Conservation (phyloP, 129 eudicot species). For the Flaveria brownii region DNA sequence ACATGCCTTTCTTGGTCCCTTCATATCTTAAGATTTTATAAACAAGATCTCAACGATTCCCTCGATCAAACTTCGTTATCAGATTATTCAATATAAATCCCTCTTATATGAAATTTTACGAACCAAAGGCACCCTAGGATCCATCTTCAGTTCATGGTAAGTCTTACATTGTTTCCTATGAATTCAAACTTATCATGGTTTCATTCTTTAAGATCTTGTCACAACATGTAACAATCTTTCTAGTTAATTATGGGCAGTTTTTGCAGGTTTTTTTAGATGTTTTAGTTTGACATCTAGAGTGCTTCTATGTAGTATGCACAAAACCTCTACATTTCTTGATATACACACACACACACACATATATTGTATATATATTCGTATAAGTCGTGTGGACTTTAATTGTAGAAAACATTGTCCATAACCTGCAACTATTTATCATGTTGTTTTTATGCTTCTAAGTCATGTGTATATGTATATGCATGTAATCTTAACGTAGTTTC, state of each 20-base stretch:
- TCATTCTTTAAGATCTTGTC: conserved; percentile 22
- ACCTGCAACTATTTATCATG: conserved; percentile 19
- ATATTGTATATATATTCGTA: neutral
- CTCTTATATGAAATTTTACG: neutral
- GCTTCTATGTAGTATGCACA: conserved; percentile 10
- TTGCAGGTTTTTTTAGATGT: neutral
- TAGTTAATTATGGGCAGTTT: conserved; percentile 19
- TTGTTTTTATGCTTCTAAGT: conserved; percentile 8
- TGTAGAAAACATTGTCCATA: conserved; percentile 23
- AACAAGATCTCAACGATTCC: conserved; percentile 8
- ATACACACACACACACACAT: neutral
- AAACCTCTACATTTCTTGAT: conserved; percentile 14
- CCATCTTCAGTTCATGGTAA: conserved; percentile 30
- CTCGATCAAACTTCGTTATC: conserved; percentile 12
- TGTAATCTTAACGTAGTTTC: neutral
- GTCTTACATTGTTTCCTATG: conserved; percentile 14
- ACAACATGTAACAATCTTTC: neutral
- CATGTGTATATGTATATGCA: neutral
- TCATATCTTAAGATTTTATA: conserved; percentile 21
- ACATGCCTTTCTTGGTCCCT: conserved; percentile 39
- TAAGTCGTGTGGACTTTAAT: neutral
- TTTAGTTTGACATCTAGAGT: neutral
- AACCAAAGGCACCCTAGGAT: neutral
- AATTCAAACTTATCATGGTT: conserved; percentile 22
- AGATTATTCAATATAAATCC: neutral